Base-by-base conservation (phyloP, 306 rosid species). In the Casuarina glauca region DNA sequence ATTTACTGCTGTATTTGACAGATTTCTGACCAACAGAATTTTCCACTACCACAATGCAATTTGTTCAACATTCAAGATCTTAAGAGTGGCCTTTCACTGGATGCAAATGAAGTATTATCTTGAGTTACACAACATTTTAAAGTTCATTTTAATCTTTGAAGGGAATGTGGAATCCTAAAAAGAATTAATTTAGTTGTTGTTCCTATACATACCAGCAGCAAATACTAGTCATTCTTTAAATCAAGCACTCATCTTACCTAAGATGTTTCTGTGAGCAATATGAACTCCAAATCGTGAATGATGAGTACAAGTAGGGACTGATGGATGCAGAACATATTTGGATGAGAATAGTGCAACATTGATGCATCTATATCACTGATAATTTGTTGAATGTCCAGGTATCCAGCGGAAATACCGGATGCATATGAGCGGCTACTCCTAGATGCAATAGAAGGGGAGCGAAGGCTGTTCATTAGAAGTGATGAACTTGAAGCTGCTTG, bases 401-500 rank as follows among this genome's bases (percentile, higher is more conserved):
- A 91, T 84, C 84, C 88, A 46, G 87, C 77, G 42, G 99, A 93
- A 86, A 91, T 93, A 69, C 99, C 97, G 16, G 99, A 95, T 84
- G 97, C 99, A 63, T 92, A 95, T 50, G 99, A 95, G 86, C 87
- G 99, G 81, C 87, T 95, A 55, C 93, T 93, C 46, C 85, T 93
- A 57, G 99, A 95, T 83, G 97, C 99, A 1, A 87, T 95, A 36
- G 99, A 91, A 88, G 99, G 98, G 11, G 97, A 95, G 82, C 76
- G 97, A 46, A 88, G 98, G 74, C 58, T 95, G 79, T 92, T 95
- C 87, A 95, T 95, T 45, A 92, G 98, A 85, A 95, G 97, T 19
- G 98, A 95, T 74, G 98, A 95, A 86, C 97, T 95, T 3, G 93
- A 89, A 83, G 97, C 98, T 38, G 97, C 99, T 48, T 95, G 99